phyloP scores from a whole-genome alignment of 768 basidiomycete species.

The Suillus subaureus region DNA sequence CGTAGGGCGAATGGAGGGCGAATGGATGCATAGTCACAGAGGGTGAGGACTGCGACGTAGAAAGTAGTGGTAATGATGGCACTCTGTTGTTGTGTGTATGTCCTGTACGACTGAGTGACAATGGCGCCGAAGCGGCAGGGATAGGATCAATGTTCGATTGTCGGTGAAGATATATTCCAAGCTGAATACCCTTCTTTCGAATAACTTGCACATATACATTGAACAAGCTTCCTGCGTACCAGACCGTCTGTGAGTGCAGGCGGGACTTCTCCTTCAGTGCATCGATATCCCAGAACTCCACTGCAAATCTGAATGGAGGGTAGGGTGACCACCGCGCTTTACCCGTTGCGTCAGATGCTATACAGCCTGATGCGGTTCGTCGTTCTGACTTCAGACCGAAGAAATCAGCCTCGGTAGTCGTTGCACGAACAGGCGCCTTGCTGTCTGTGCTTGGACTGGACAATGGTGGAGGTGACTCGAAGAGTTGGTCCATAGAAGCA shows the following conservation, averaged over 20 bases:
- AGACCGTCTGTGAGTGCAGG: constrained; percentile 82
- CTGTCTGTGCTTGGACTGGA: constrained; percentile 22
- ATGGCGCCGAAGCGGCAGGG: constrained; percentile 68
- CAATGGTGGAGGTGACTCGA: constrained; percentile 39
- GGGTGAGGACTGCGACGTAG: constrained; percentile 28
- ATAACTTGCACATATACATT: constrained; percentile 90
- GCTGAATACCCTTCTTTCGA: constrained; percentile 76
- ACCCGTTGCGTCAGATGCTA: constrained; percentile 45
- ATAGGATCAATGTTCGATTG: constrained; percentile 81
- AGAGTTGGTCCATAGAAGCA: constrained; percentile 72
- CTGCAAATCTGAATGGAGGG: constrained; percentile 82
- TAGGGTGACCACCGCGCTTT: constrained; percentile 64
- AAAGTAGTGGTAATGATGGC: constrained; percentile 33
- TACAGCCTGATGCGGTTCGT: constrained; percentile 43
- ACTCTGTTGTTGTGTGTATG: constrained; percentile 29
- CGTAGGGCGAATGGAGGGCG: constrained; percentile 48
- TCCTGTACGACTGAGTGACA: constrained; percentile 29
- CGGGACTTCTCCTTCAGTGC: constrained; percentile 82
- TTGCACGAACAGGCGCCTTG: constrained; percentile 28
- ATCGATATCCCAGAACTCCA: constrained; percentile 90
- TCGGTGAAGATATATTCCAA: constrained; percentile 88
- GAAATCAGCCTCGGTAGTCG: constrained; percentile 53
- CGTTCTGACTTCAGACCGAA: constrained; percentile 61
- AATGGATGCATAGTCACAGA: constrained; percentile 37
- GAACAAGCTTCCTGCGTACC: constrained; percentile 87